These are phyloP conservation scores for Salix exigua DNA, from an alignment of 345 rosid species.

Conservation along the genomic window DNA sequence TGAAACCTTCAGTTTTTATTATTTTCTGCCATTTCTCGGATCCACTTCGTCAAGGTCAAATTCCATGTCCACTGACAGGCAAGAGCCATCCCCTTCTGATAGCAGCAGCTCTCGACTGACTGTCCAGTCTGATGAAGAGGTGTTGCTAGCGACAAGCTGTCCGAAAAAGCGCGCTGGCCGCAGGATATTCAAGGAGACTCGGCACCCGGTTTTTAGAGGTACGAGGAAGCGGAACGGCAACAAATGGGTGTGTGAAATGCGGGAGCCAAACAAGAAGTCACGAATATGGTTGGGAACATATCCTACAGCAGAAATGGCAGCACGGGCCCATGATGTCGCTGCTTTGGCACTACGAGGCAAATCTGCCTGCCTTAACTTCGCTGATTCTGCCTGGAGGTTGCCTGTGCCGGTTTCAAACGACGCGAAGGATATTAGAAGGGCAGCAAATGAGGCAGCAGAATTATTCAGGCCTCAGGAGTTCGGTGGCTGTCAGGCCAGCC, in stretches of 20 bases:
- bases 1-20: not conserved
- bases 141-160: constrained; percentile 7
- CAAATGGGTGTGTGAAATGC: constrained; percentile 74
- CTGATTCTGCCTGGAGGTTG: constrained; percentile 61
- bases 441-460: constrained; percentile 54
- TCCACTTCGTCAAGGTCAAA: not conserved
- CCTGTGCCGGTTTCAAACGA: constrained; percentile 48
- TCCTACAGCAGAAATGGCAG: constrained; percentile 74
- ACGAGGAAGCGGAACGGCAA: constrained; percentile 49
- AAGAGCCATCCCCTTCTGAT: constrained; percentile 22
- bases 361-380: constrained; percentile 65
- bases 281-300: constrained; percentile 82
- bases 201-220: constrained; percentile 72
- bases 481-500: not conserved
- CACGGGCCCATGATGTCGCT: constrained; percentile 76
- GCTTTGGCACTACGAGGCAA: constrained; percentile 62
- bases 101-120: not conserved
- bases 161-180: constrained; percentile 36
- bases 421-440: constrained; percentile 41
- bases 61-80: not conserved
- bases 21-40: constrained; percentile 6
- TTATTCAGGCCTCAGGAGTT: constrained; percentile 38
- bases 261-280: constrained; percentile 51
- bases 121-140: constrained; percentile 19
- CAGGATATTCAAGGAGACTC: constrained; percentile 59